These are phyloP conservation scores for Spergularia azorica DNA, from an alignment of 179 eudicot species.

Conservation along the genomic window DNA sequence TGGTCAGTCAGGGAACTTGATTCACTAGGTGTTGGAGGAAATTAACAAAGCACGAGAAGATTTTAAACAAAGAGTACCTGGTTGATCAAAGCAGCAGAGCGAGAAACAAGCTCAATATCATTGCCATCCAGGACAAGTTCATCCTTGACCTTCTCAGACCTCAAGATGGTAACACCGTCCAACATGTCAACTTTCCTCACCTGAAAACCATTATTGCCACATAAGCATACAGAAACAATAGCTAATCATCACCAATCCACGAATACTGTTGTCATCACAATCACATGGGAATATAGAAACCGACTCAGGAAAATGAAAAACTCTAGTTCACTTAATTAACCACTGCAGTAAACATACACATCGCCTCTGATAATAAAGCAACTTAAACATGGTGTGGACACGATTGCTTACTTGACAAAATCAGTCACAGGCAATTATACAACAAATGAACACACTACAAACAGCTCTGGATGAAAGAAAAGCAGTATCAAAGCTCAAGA, in stretches of 20 bases:
- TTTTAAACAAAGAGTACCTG: constrained; percentile 28
- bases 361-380: no score
- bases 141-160: constrained; percentile 79
- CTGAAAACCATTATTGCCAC: constrained; percentile 26
- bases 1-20: no score
- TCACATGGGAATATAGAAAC: neutral
- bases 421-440: no score
- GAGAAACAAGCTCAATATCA: constrained; percentile 59
- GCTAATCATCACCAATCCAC: neutral
- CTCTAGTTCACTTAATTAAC: neutral
- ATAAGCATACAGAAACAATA: neutral
- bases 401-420: no score
- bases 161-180: constrained; percentile 54
- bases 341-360: no score
- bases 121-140: constrained; percentile 73
- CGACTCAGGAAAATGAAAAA: neutral
- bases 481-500: no score
- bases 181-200: constrained; percentile 80
- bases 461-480: no score
- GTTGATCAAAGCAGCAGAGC: constrained; percentile 53
- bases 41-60: neutral
- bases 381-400: no score
- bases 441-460: no score
- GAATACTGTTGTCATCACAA: no score
- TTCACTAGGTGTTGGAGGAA: no score